Conservation (phyloP, 2,329 filamentous ascomycete species). For the Trichoderma sp. region DNA sequence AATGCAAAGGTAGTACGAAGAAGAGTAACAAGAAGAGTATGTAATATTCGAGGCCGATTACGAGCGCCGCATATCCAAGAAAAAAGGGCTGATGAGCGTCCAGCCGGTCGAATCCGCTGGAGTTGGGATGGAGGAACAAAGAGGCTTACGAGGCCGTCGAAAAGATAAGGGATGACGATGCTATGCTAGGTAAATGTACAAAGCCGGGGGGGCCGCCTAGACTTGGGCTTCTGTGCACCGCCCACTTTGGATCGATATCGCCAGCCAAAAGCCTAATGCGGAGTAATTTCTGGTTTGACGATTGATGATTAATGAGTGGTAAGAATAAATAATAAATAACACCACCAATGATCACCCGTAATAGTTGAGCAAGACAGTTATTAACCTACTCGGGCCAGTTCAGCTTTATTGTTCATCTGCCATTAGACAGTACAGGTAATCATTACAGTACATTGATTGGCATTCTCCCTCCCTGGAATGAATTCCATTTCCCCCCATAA, state of each 20-base stretch:
- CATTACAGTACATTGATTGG: background rate
- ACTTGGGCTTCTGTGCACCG: conserved; percentile 1
- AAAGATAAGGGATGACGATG: conserved; percentile 20
- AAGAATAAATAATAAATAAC: background rate
- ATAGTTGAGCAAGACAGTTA: background rate
- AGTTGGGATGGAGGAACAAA: conserved; percentile 1
- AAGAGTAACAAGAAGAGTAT: background rate
- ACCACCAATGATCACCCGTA: background rate
- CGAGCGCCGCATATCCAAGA: conserved; percentile 4
- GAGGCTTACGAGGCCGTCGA: conserved; percentile 9
- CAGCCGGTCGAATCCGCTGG: background rate
- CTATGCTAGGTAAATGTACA: background rate
- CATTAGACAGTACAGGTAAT: background rate
- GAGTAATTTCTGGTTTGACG: background rate
- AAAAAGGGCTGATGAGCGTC: background rate
- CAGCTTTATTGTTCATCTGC: background rate
- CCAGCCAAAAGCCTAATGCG: background rate
- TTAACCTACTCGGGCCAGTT: background rate
- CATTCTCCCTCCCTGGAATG: background rate
- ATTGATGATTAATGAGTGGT: background rate
- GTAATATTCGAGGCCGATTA: background rate
- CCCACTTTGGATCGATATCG: background rate
- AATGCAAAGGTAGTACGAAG: background rate
- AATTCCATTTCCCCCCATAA: background rate
- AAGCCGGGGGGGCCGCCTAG: conserved; percentile 10